Evolutionary conservation across 2,329 filamentous ascomycete species (phyloP).

Genomic region (Claviceps pazoutovae): DNA sequence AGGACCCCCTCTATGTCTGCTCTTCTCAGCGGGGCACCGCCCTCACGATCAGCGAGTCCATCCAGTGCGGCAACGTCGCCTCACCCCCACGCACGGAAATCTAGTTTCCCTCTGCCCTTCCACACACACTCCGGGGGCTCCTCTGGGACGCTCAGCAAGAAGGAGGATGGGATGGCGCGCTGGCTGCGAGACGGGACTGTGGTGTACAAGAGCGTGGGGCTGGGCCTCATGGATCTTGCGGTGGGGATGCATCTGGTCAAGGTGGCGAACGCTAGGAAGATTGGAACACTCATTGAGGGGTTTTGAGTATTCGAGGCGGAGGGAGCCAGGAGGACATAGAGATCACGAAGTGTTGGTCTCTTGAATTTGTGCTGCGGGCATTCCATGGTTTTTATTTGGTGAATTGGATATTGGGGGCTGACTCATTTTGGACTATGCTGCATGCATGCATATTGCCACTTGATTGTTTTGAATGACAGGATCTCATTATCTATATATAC

Average conservation of each 20-base stretch:
- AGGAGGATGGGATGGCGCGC: conserved; percentile 34
- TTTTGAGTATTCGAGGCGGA: conserved; percentile 5
- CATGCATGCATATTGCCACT: too few species aligned
- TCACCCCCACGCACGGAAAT: conserved; percentile 14
- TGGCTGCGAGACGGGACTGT: conserved; percentile 51
- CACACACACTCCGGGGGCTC: conserved; percentile 16
- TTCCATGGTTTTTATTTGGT: too few species aligned
- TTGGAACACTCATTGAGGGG: conserved; percentile 36
- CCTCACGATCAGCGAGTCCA: conserved; percentile 17
- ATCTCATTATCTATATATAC: too few species aligned
- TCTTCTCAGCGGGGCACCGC: conserved; percentile 19
- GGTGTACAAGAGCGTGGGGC: conserved; percentile 54
- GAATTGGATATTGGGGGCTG: too few species aligned
- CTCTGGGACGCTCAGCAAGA: conserved; percentile 22
- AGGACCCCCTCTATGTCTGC: conserved; percentile 26
- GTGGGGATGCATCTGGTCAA: conserved; percentile 44
- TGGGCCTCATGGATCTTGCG: conserved; percentile 53
- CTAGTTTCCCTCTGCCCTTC: conserved; percentile 19
- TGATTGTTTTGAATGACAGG: too few species aligned
- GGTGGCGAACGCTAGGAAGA: conserved; percentile 37
- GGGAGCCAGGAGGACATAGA: background rate
- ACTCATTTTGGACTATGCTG: too few species aligned
- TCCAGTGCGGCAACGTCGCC: conserved; percentile 16
- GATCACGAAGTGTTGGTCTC: too few species aligned
- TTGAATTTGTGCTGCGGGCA: too few species aligned